A percentile compares a stretch with the other conserved stretches of the same genome.
phyloP scores from a whole-genome alignment of 345 rosid genomes.

The Streptanthus diversifolius region DNA sequence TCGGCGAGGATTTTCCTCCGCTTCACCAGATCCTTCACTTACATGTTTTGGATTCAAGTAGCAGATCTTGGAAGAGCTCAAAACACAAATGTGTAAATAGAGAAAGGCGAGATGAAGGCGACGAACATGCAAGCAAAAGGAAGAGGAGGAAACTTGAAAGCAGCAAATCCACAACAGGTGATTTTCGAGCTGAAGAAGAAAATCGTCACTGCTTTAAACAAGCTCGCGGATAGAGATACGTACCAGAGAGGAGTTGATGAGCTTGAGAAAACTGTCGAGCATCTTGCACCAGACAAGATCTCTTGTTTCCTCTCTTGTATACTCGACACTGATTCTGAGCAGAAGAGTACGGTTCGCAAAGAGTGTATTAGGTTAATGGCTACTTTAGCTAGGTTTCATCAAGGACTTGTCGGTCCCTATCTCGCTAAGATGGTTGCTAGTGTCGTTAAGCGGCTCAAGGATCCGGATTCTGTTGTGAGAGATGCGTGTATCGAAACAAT shows the following conservation, averaged over 20 bases:
- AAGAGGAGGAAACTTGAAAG: slow-evolving; percentile 45
- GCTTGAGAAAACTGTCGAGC: slow-evolving; percentile 65
- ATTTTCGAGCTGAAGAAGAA: slow-evolving; percentile 68
- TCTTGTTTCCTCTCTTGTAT: slow-evolving; percentile 75
- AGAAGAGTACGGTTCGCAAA: slow-evolving; percentile 63
- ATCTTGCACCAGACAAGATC: slow-evolving; percentile 51
- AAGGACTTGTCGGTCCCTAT: slow-evolving; percentile 45
- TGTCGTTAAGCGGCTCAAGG: slow-evolving; percentile 85
- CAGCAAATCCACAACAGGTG: slow-evolving; percentile 42
- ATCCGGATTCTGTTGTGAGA: slow-evolving; percentile 75
- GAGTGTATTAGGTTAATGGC: slow-evolving; percentile 71
- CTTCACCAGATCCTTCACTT: neutral
- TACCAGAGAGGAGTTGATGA: slow-evolving; percentile 75
- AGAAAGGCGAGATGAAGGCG: slow-evolving; percentile 42
- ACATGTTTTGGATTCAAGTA: neutral
- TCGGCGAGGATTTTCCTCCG: neutral
- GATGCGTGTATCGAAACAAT: slow-evolving; percentile 82
- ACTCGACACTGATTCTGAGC: slow-evolving; percentile 68
- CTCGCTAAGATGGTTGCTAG: slow-evolving; percentile 68
- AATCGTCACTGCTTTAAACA: slow-evolving; percentile 69
- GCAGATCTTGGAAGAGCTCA: neutral
- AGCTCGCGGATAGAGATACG: slow-evolving; percentile 88
- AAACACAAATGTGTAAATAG: neutral
- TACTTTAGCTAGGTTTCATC: slow-evolving; percentile 53
- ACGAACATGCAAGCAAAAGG: slow-evolving; percentile 38